phyloP scores from a whole-genome alignment of 805 yeast species.

The Teunomyces funiuensis region DNA sequence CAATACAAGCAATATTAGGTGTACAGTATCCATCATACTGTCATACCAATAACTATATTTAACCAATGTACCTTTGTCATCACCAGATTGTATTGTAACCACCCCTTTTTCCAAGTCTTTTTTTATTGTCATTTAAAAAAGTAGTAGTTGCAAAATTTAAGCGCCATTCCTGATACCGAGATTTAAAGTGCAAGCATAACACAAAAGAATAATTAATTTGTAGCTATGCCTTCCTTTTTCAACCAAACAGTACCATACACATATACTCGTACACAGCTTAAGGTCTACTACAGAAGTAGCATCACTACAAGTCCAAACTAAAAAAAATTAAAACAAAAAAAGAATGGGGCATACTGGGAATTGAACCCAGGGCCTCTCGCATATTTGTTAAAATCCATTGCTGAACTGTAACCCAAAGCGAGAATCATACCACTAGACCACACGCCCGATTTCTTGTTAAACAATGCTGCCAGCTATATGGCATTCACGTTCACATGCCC shows the following conservation, averaged over 20 bases:
- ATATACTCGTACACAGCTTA: too few relatives aligned
- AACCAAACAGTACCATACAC: too few relatives aligned
- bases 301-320: too few relatives aligned
- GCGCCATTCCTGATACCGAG: background rate
- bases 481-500: too few relatives aligned
- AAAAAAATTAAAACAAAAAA: background rate
- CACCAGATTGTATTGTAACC: too few relatives aligned
- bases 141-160: slow-evolving; percentile 4
- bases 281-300: too few relatives aligned
- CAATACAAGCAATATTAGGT: background rate
- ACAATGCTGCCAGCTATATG: too few relatives aligned
- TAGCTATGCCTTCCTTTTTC: too few relatives aligned
- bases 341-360: slow-evolving; percentile 48
- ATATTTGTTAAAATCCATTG: slow-evolving; percentile 18
- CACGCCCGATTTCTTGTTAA: slow-evolving; percentile 18
- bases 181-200: too few relatives aligned
- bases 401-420: slow-evolving; percentile 18
- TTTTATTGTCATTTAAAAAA: background rate
- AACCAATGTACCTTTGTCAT: too few relatives aligned
- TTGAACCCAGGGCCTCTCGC: slow-evolving; percentile 67
- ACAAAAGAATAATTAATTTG: too few relatives aligned
- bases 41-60: too few relatives aligned
- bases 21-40: background rate
- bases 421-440: slow-evolving; percentile 28
- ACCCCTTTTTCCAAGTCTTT: slow-evolving; percentile 1